phyloP scores from a whole-genome alignment of 148 eudicot genomes.

The Amaranthus palmeri region DNA sequence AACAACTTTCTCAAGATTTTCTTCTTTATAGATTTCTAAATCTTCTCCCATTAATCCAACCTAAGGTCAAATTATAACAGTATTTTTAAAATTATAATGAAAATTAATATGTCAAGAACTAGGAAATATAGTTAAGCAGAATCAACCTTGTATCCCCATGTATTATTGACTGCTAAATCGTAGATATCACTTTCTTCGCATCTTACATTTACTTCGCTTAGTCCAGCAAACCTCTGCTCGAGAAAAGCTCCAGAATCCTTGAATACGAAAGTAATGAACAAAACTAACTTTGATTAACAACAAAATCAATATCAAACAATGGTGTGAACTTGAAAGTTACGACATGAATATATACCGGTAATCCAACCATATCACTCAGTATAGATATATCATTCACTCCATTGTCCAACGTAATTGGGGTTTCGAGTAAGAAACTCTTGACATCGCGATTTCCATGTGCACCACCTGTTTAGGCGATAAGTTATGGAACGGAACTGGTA shows the following conservation, averaged over 20 bases:
- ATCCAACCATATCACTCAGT: constrained; percentile 49
- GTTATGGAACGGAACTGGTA: background rate
- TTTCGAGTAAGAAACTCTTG: constrained; percentile 34
- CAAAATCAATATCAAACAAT: constrained; percentile 2
- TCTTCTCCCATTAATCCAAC: constrained; percentile 48
- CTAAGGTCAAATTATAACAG: constrained; percentile 7
- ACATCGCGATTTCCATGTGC: constrained; percentile 43
- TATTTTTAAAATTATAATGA: background rate
- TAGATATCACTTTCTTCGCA: constrained; percentile 23
- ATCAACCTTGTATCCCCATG: constrained; percentile 47
- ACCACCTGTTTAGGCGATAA: constrained; percentile 15
- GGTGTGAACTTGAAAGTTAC: background rate
- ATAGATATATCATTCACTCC: constrained; percentile 35
- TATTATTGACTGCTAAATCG: constrained; percentile 25
- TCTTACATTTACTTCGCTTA: constrained; percentile 30
- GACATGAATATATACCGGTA: constrained; percentile 36
- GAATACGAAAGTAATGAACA: constrained; percentile 2
- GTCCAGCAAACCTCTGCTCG: constrained; percentile 39
- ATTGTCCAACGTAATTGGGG: constrained; percentile 25
- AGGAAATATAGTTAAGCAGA: background rate
- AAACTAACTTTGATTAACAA: background rate
- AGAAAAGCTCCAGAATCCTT: constrained; percentile 55
- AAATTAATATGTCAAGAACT: background rate
- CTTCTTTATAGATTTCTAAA: constrained; percentile 29
- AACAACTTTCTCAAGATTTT: constrained; percentile 25